Base-by-base conservation (phyloP, 1,284 basidiomycete genomes). In the Trametes versicolor region DNA sequence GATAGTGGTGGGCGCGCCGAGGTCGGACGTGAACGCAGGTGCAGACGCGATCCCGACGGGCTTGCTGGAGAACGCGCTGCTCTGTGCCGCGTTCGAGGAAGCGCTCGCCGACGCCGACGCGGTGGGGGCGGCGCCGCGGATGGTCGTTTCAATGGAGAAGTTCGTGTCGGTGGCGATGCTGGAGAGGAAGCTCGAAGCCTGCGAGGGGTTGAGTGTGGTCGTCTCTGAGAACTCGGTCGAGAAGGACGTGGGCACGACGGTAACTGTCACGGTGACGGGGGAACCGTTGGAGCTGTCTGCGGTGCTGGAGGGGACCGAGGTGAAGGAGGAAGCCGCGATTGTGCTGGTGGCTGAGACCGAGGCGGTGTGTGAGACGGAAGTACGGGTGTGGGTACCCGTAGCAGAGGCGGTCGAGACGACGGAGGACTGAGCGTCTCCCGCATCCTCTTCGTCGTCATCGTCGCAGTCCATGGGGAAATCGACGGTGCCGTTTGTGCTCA, bases 151-250 rank as follows among this genome's bases (percentile, higher is more conserved):
- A 55, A 58, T 59, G 36, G 65, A 65, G 53, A 70, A 62, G 58
- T 58, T 58, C 0, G 68, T 60, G 15, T 69, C 62, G 21, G 74
- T 75, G 12, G 76, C 66, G 54, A 82, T 68, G 60, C 77, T 79
- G 1, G 81, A 76, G 25, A 85, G 61, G 21, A 85, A 60, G 58
- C 78, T 80, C 12, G 79, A 77, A 4, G 82, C 83, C 39, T 82
- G 77, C 6, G 79, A 72, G 6, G 83, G 81, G 25, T 77, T 73
- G 52, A 86, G 66, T 0, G 82, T 85, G n/a, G 75, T 73, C 1
- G 82, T 84, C 21, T 75, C 71, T n/a, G 79, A 74, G 7, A 75
- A 61, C 6, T 76, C 65, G 3, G 78, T 76, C 27, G 61, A 62
- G 8, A 41, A 23, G 19, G 71, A 68, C 2, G 76, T 72, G 58